Evolutionary conservation across 169 alveolate species (phyloP), one percentile per base, ranked within the genome.

Genomic region (Nephromyces sp.): DNA sequence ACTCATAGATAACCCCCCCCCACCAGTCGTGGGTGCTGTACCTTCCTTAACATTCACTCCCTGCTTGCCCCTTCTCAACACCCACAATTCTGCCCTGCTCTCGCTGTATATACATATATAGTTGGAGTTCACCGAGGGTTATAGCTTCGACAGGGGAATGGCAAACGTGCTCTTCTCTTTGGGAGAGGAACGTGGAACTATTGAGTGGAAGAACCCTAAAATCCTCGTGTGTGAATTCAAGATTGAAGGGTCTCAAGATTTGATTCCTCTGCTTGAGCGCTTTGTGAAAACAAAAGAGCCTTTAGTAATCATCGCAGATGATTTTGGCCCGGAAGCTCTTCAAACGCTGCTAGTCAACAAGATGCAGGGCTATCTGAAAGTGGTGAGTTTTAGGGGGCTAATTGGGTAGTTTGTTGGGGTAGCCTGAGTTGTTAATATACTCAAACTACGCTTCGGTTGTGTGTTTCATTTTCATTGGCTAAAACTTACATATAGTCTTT

Each of bases 91-190:
- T n/a, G n/a, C n/a, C n/a, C n/a, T n/a, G n/a, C n/a, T n/a, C n/a
- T n/a, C n/a, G n/a, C n/a, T n/a, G n/a, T n/a, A n/a, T n/a, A n/a
- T n/a, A 32, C 15, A 15, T 32, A 31, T 66, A 65, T 75, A 89
- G 77, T 80, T 89, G 34, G 94, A 90, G 51, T 88, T 86, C 76
- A 86, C 94, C 1, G 93, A 90, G 70, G 95, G 95, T 0, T 87
- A 89, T 62, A 90, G 91, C 31, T 89, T 89, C 70, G 94, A 89
- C 69, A 70, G 92, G 2, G 95, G 95, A 25, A 87, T 70, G 61
- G 87, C 90, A 64, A 85, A 87, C 3, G 94, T 94, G 24, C 89
- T 89, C 86, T 90, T 90, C 83, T 64, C 85, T 21, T 75, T 79
- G 24, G 91, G 92, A 52, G 92, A 87, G 64, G 92, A 88, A 65